These are phyloP conservation scores for Colletotrichum sp. DNA, from an alignment of 2,329 filamentous ascomycete species.

Conservation along the genomic window DNA sequence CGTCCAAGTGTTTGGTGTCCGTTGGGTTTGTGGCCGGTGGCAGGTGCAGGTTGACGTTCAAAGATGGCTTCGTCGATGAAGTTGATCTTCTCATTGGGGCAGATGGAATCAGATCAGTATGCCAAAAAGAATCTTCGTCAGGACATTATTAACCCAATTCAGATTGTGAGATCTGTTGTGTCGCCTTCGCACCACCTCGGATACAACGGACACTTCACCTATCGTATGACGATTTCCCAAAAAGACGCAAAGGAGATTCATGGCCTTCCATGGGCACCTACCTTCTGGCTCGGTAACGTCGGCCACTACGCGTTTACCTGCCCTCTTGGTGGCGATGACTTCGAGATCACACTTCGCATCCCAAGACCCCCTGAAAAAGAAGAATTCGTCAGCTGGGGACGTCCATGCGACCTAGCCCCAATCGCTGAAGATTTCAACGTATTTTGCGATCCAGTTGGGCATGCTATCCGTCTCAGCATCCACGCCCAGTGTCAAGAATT, in stretches of 20 bases:
- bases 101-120: background rate
- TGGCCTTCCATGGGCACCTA: background rate
- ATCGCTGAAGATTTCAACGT: background rate
- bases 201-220: background rate
- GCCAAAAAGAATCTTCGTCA: background rate
- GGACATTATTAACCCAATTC: background rate
- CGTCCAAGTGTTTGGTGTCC: background rate
- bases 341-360: slow-evolving; percentile 34
- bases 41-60: background rate
- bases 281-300: slow-evolving; percentile 29
- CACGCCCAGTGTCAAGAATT: background rate
- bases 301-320: slow-evolving; percentile 36
- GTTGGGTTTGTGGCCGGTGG: background rate
- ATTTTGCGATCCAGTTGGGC: background rate
- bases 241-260: background rate
- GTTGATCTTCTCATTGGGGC: background rate
- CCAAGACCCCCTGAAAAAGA: slow-evolving; percentile 23
- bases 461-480: background rate
- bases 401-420: background rate
- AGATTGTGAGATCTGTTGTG: background rate
- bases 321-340: slow-evolving; percentile 34
- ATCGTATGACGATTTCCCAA: background rate
- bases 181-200: background rate
- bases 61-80: background rate
- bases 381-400: slow-evolving; percentile 33